phyloP scores from a whole-genome alignment of 108 stramenopile genomes.

The Cyclostephanos tholiformis region DNA sequence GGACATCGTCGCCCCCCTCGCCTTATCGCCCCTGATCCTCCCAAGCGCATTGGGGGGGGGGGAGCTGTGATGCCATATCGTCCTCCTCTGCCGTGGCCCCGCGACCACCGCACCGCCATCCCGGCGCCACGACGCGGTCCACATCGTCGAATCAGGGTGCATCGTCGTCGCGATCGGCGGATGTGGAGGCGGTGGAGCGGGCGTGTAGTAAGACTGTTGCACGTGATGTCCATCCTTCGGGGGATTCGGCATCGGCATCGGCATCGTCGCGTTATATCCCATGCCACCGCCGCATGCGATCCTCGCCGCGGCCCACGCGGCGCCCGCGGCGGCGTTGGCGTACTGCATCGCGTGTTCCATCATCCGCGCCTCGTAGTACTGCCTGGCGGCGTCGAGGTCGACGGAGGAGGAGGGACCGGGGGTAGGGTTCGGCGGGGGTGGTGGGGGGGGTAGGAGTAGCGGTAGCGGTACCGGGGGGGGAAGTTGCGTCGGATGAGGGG shows the following conservation, averaged over 20 bases:
- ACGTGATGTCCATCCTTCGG: background rate
- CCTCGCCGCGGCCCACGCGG: conserved; percentile 78
- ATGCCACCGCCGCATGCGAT: conserved; percentile 47
- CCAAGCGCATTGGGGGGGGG: background rate
- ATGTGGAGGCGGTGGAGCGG: too few relatives aligned
- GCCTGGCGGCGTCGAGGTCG: conserved; percentile 41
- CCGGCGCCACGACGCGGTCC: too few relatives aligned
- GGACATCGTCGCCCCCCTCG: background rate
- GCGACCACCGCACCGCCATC: background rate
- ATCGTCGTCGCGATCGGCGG: background rate
- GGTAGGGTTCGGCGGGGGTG: too few relatives aligned
- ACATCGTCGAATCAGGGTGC: background rate
- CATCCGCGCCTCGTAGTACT: conserved; percentile 80
- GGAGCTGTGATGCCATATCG: conserved; percentile 30
- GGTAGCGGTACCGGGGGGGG: background rate
- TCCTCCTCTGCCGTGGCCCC: conserved; percentile 25
- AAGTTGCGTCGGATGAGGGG: too few relatives aligned
- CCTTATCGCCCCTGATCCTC: conserved; percentile 25
- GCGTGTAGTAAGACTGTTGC: conserved; percentile 2
- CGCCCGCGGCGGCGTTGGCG: conserved; percentile 84
- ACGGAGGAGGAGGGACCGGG: background rate
- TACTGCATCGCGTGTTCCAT: conserved; percentile 83
- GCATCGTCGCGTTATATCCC: background rate
- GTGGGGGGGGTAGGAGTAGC: background rate
- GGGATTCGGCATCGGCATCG: too few relatives aligned